These are phyloP conservation scores for Trypanosoma congolense DNA, from an alignment of 208 protist genomes.

Conservation along the genomic window DNA sequence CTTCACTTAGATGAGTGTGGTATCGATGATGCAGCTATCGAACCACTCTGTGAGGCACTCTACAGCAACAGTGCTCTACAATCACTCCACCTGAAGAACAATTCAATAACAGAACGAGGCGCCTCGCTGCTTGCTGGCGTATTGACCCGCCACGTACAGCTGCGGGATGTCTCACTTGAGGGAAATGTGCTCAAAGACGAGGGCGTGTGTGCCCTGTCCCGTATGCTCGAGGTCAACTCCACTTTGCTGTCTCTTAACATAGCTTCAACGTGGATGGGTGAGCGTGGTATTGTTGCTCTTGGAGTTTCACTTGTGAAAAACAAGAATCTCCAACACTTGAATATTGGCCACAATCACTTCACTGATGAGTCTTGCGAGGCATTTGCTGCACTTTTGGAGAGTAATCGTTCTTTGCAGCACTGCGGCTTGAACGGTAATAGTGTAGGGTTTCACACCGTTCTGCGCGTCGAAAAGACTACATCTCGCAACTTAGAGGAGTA, in stretches of 20 bases:
- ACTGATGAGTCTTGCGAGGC: constrained; percentile 58
- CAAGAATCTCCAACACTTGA: constrained; percentile 48
- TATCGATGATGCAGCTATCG: constrained; percentile 48
- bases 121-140: constrained; percentile 56
- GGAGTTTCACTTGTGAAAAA: constrained; percentile 77
- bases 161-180: constrained; percentile 56
- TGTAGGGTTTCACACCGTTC: constrained; percentile 54
- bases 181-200: constrained; percentile 74
- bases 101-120: constrained; percentile 46
- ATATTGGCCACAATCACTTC: constrained; percentile 80
- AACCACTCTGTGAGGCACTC: constrained; percentile 61
- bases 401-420: constrained; percentile 44
- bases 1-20: constrained; percentile 57
- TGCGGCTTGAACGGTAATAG: constrained; percentile 66
- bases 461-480: constrained; percentile 49
- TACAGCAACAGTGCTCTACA: constrained; percentile 45
- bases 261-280: constrained; percentile 58
- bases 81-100: constrained; percentile 52
- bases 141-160: constrained; percentile 45
- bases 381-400: constrained; percentile 72
- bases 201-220: constrained; percentile 70
- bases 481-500: constrained; percentile 41
- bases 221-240: constrained; percentile 41
- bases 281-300: constrained; percentile 79
- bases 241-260: constrained; percentile 68